Percentiles rank a stretch among this genome's conserved stretches.
phyloP scores from a whole-genome alignment of 768 basidiomycete genomes.

The Hericium rajendrae region DNA sequence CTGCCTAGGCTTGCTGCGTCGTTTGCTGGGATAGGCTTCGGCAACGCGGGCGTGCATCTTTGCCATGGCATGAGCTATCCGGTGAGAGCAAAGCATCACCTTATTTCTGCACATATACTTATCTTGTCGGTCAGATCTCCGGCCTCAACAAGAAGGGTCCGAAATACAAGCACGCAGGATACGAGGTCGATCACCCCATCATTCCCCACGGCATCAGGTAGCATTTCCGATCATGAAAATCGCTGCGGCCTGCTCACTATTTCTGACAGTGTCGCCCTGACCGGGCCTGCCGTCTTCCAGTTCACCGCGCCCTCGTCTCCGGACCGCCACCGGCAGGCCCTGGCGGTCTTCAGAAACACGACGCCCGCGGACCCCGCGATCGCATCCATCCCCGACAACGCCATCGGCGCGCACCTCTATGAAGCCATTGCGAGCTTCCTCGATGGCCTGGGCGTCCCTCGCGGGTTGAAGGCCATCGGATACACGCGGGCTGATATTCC shows the following conservation, averaged over 20 bases:
- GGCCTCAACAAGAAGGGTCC: constrained; percentile 92
- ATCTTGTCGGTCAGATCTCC: constrained; percentile 52
- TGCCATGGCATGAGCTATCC: constrained; percentile 89
- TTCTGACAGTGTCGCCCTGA: constrained; percentile 61
- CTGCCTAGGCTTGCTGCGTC: constrained; percentile 69
- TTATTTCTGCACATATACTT: background rate
- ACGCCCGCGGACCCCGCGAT: constrained; percentile 62
- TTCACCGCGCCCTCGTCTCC: constrained; percentile 94
- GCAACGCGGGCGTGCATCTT: constrained; percentile 86
- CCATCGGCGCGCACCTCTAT: constrained; percentile 67
- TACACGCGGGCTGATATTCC: constrained; percentile 59
- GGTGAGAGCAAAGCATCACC: constrained; percentile 28
- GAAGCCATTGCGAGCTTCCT: constrained; percentile 87
- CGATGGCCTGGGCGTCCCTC: constrained; percentile 73
- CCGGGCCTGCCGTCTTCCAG: constrained; percentile 90
- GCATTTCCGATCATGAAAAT: background rate
- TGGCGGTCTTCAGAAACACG: constrained; percentile 71
- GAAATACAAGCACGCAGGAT: constrained; percentile 86
- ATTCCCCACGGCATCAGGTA: constrained; percentile 89
- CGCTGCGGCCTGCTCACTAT: background rate
- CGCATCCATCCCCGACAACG: constrained; percentile 64
- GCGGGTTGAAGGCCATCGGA: constrained; percentile 77
- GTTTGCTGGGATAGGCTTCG: constrained; percentile 93
- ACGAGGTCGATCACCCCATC: constrained; percentile 75
- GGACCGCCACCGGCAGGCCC: constrained; percentile 79